Evolutionary conservation across 768 basidiomycete species (phyloP), one percentile per base, ranked within the genome.

Genomic region (Rhizopogon vulgaris): DNA sequence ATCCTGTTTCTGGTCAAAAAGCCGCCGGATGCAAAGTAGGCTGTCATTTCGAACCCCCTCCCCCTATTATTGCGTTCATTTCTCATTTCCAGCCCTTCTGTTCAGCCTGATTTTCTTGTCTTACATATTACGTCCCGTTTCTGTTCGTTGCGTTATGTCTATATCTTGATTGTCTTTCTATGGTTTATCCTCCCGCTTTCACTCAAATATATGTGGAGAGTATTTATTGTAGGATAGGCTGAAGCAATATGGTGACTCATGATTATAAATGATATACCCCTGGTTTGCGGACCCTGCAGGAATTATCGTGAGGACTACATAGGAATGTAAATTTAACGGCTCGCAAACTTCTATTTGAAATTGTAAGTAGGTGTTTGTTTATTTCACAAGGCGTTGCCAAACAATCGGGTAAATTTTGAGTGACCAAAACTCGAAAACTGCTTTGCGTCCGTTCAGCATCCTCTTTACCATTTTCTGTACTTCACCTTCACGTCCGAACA

Each of bases 1-100:
- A 67, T 63, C 65, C 30, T 51, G 27, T 67, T 69, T 57, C 47
- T 63, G 66, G 66, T 65, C 56, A 67, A 67, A 67, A 52, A 65
- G 41, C 39, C 50, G 41, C 54, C 56, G 58, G 52, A 41, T 2
- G 53, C 51, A 52, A 61, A 53, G n/a, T 61, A 27, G 61, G 15
- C 14, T 38, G 56, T 58, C 54, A 55, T 57, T 65, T 37, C 60
- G 54, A 54, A 55, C 53, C 48, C 25, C 49, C 9, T 30, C 39
- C 18, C 3, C 18, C 28, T 12, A 28, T 45, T 7, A 12, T 30
- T 17, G 27, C 18, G n/a, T 12, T 11, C 11, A 5, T 8, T 32
- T n/a, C n/a, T n/a, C 18, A 18, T 12, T 32, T 45, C 34, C 17
- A 4, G 24, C 15, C 51, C 36, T 18, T 37, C 27, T 9, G 0